These are phyloP conservation scores for Tolypocladium tundrense DNA, from an alignment of 2,329 filamentous ascomycete genomes.

Conservation along the genomic window DNA sequence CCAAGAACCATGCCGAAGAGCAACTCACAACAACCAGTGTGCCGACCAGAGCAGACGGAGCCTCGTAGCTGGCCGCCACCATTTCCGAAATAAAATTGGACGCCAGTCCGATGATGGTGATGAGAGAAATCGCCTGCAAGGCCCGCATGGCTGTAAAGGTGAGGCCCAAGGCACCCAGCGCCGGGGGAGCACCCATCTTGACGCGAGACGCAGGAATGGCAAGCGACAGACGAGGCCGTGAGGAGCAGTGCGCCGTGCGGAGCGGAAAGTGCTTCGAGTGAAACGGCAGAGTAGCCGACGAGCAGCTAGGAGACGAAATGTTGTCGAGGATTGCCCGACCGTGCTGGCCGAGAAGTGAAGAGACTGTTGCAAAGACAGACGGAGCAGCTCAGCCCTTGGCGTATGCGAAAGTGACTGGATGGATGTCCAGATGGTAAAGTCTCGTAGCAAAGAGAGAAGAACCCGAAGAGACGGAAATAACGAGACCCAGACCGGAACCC, in stretches of 20 bases:
- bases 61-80: conserved; percentile 51
- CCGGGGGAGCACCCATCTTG: conserved; percentile 36
- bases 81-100: conserved; percentile 76
- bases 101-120: conserved; percentile 69
- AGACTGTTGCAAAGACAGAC: neutral
- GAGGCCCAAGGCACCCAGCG: conserved; percentile 63
- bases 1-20: neutral
- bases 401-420: neutral
- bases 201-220: conserved; percentile 20
- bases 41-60: conserved; percentile 64
- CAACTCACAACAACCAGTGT: conserved; percentile 67
- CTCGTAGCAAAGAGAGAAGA: conserved; percentile 8
- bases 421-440: neutral
- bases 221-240: conserved; percentile 32
- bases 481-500: conserved; percentile 13
- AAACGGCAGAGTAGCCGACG: conserved; percentile 23
- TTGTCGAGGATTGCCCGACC: conserved; percentile 11
- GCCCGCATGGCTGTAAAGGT: conserved; percentile 66
- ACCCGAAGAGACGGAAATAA: conserved; percentile 10
- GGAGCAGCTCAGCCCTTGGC: neutral
- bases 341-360: conserved; percentile 1
- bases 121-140: conserved; percentile 60
- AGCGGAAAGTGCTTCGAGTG: conserved; percentile 30
- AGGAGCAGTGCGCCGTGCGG: conserved; percentile 26
- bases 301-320: conserved; percentile 21